phyloP scores from a whole-genome alignment of 306 rosid species.

The Vachellia pachyceras region DNA sequence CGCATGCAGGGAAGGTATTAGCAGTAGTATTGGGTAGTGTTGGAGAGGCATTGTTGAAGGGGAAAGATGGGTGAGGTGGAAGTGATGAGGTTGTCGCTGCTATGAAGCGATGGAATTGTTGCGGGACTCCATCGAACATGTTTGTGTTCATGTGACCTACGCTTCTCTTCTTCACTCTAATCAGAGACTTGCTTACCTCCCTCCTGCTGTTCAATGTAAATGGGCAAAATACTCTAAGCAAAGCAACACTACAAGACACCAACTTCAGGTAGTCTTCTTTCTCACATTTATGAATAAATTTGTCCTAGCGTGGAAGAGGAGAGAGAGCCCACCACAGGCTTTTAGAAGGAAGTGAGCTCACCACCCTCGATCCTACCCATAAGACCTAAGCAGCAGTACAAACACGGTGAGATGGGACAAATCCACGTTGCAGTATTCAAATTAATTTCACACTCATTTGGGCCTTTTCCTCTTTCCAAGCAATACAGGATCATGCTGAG shows the following conservation, averaged over 20 bases:
- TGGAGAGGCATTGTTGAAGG: constrained; percentile 47
- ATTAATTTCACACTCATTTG: background rate
- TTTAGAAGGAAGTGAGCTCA: constrained; percentile 81
- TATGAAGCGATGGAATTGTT: constrained; percentile 90
- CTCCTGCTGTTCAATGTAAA: constrained; percentile 51
- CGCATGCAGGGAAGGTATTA: constrained; percentile 32
- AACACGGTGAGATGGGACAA: constrained; percentile 26
- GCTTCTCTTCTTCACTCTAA: constrained; percentile 31
- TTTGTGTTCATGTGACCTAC: constrained; percentile 32
- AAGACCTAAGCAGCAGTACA: constrained; percentile 26
- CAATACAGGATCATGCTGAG: background rate
- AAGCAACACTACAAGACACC: constrained; percentile 46
- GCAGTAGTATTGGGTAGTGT: constrained; percentile 8
- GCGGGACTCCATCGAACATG: constrained; percentile 91
- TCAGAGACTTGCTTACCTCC: constrained; percentile 24
- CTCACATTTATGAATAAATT: constrained; percentile 68
- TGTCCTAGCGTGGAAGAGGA: constrained; percentile 67
- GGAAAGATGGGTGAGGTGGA: constrained; percentile 67
- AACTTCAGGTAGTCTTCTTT: constrained; percentile 39
- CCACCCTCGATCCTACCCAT: constrained; percentile 37
- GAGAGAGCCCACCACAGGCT: constrained; percentile 75
- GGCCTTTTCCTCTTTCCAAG: constrained; percentile 20
- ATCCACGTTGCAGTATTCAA: constrained; percentile 37
- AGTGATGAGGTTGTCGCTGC: constrained; percentile 57
- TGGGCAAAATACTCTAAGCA: constrained; percentile 53